Evolutionary conservation across 306 rosid genomes (phyloP).

Genomic region (Urtica urens): DNA sequence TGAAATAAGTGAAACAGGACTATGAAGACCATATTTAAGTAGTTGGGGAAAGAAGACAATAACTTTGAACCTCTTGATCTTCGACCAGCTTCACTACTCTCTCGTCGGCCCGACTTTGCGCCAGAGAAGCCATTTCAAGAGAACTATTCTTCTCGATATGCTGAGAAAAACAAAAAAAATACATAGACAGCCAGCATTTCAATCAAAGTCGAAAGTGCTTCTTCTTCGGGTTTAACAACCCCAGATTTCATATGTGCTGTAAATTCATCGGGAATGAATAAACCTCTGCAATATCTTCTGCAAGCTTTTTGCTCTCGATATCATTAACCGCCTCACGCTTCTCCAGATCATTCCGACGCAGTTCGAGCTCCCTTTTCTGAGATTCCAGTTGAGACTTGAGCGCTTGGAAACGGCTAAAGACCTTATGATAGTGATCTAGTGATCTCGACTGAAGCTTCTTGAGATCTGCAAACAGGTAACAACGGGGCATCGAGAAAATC

Average conservation of each 20-base stretch:
- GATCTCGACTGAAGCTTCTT: constrained; percentile 75
- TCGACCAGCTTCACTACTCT: constrained; percentile 75
- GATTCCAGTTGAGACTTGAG: constrained; percentile 70
- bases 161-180: constrained; percentile 31
- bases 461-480: constrained; percentile 41
- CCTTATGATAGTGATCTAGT: constrained; percentile 72
- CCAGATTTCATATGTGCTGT: background rate
- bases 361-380: constrained; percentile 67
- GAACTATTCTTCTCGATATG: constrained; percentile 51
- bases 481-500: constrained; percentile 3
- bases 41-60: constrained; percentile 13
- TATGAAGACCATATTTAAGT: constrained; percentile 21
- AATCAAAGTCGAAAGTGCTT: too few relatives aligned
- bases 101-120: constrained; percentile 67
- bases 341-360: constrained; percentile 63
- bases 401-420: constrained; percentile 64
- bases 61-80: constrained; percentile 72
- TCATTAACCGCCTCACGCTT: constrained; percentile 76
- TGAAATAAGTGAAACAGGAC: constrained; percentile 23
- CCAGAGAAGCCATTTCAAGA: constrained; percentile 75
- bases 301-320: constrained; percentile 64
- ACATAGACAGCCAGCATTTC: constrained; percentile 15
- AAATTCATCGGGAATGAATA: constrained; percentile 21
- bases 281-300: constrained; percentile 78
- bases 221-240: background rate